Base-by-base conservation (phyloP, 768 basidiomycete species). In the Lactifluus subvellereus region DNA sequence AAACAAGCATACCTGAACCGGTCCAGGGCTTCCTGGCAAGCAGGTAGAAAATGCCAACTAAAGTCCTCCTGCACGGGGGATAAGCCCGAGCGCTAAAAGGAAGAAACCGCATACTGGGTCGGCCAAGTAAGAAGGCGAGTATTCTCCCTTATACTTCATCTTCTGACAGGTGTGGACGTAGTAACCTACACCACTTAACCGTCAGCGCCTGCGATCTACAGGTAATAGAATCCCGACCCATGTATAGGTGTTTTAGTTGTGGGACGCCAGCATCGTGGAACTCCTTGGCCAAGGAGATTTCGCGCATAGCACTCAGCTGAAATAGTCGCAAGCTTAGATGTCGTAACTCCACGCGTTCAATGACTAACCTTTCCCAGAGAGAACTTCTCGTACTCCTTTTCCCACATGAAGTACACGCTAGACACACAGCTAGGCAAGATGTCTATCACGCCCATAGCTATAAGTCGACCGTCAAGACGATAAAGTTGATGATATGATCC, bases 101-200 rank as follows among this genome's bases (percentile, higher is more conserved):
- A 5, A 6, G 50, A 50, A 14, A 38, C 30, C 5, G 68, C 80
- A 68, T 66, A 94, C 91, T 8, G 95, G 94, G 73, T 98, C 95
- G 13, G 84, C 81, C 20, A 98, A 80, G 66, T 83, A 92, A 3
- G 95, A 97, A 0, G 96, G 96, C 0, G 79, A 72, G 68, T 95
- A 99, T 59, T 97, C 94, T 33, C 87, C 94, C 70, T 99, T 99
- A 75, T 99, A 98, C 59, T 80, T 80, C 97, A 98, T 98, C 74
- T 99, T 99, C 55, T 77, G 83, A 71, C 95, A 98, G 2, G 89
- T 85, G 68, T 97, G 82, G 43, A 98, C 89, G 73, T 98, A 98
- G 73, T 85, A 98, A 7, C 95, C 95, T 97, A 68, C 13, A 16
- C 8, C 47, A 37, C 33, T 45, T 27, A 20, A 22, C 18, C 5